These are phyloP conservation scores for Ammopiptanthus mongolicus DNA, from an alignment of 306 rosid genomes.

Conservation along the genomic window DNA sequence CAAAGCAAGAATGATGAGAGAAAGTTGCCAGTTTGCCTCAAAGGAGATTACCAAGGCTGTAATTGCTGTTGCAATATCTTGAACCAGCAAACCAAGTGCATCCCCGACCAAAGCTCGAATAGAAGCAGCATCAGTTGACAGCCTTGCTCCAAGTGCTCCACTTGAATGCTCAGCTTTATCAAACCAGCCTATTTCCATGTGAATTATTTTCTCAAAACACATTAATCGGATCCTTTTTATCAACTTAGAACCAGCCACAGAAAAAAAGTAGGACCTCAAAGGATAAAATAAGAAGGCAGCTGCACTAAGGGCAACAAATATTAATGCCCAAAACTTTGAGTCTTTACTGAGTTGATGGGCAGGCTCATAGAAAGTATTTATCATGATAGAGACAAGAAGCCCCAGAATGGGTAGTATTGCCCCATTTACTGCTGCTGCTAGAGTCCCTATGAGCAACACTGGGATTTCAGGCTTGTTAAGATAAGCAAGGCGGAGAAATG, in stretches of 20 bases:
- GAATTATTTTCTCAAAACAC: slow-evolving; percentile 62
- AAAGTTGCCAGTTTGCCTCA: slow-evolving; percentile 60
- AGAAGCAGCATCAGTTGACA: slow-evolving; percentile 63
- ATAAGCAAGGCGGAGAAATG: slow-evolving; percentile 48
- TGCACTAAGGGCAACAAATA: slow-evolving; percentile 42
- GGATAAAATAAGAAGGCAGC: slow-evolving; percentile 38
- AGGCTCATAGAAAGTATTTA: slow-evolving; percentile 60
- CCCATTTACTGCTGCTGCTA: slow-evolving; percentile 57
- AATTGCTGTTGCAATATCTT: slow-evolving; percentile 43
- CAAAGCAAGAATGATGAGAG: slow-evolving; percentile 53
- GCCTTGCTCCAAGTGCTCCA: slow-evolving; percentile 70
- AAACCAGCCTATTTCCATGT: slow-evolving; percentile 81
- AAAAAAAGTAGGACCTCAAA: slow-evolving; percentile 46
- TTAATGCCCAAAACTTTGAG: slow-evolving; percentile 61
- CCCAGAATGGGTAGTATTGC: slow-evolving; percentile 45
- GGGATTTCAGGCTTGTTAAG: slow-evolving; percentile 83
- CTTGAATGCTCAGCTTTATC: slow-evolving; percentile 67
- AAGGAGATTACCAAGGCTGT: slow-evolving; percentile 63
- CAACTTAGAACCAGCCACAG: slow-evolving; percentile 63
- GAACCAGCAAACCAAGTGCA: slow-evolving; percentile 56
- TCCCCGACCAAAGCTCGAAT: slow-evolving; percentile 66
- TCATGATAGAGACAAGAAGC: slow-evolving; percentile 35
- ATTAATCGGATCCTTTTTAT: slow-evolving; percentile 51
- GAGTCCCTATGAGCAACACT: slow-evolving; percentile 42
- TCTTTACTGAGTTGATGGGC: slow-evolving; percentile 49